A percentile compares a stretch with the other conserved stretches of the same genome.
phyloP scores from a whole-genome alignment of 768 basidiomycete species.

The Porpolomopsis calyptriformis region DNA sequence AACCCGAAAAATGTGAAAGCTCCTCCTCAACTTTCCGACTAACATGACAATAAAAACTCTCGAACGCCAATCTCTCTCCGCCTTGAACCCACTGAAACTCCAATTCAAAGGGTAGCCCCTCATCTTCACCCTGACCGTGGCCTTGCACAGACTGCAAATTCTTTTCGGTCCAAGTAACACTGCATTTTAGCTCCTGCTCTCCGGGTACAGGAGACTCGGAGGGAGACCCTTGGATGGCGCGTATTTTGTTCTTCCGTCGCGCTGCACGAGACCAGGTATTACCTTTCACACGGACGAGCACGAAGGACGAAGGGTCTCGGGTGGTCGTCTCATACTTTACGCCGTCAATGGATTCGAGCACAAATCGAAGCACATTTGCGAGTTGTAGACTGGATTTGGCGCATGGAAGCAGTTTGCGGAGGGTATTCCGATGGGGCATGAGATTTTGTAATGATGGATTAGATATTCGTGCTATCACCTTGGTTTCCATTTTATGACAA shows the following conservation, averaged over 20 bases:
- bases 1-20: too few species aligned
- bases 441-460: constrained; percentile 36
- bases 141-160: constrained; percentile 9
- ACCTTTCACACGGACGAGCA: constrained; percentile 21
- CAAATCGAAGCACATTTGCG: constrained; percentile 14
- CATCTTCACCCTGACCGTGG: too few species aligned
- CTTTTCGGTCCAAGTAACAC: constrained; percentile 18
- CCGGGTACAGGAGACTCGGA: constrained; percentile 3
- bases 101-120: constrained; percentile 14
- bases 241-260: constrained; percentile 33
- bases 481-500: too few species aligned
- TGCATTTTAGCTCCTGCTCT: constrained; percentile 10
- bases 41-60: constrained; percentile 60
- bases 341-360: constrained; percentile 26
- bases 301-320: constrained; percentile 2
- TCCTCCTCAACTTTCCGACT: constrained; percentile 32
- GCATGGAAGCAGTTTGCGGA: constrained; percentile 30
- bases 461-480: constrained; percentile 28
- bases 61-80: constrained; percentile 43
- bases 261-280: constrained; percentile 66
- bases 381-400: constrained; percentile 8
- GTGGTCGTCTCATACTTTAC: constrained; percentile 7
- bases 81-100: constrained; percentile 59
- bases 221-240: neutral
- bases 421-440: constrained; percentile 49